Evolutionary conservation across 78 protist genomes (phyloP), one percentile per base, ranked within the genome.

Genomic region (Trichosphaerium sp.): DNA sequence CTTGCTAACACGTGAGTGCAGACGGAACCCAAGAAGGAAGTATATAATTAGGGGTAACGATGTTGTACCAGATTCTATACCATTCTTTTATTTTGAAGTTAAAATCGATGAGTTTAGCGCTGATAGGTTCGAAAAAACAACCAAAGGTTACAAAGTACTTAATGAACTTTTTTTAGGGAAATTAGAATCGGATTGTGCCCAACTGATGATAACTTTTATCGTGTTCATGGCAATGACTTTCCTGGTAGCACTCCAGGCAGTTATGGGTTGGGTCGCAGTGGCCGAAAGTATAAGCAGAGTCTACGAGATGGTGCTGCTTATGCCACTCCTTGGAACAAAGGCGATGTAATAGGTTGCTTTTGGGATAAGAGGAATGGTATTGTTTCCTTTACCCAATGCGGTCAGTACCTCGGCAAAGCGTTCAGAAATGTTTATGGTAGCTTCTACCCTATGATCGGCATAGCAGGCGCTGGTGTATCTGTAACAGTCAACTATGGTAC

Each of bases 291-390:
- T 54, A n/a, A 6, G 11, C 25, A 54, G 32, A 54, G 29, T 10
- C 11, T 35, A 54, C 43, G 10, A 10, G 32, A 54, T 7, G 65
- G 65, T 10, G 65, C 35, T 7, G 44, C 39, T 28, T 79, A 64
- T 35, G 73, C 74, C 7, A 35, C 23, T 5, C 3, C 68, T 49
- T 79, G 65, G 44, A 28, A 71, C 7, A 43, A 70, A 32, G 59
- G 62, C 40, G 85, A 79, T 71, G 35, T 79, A 1, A 28, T 79
- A 49, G 85, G 85, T 8, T 79, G 85, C 58, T 78, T 78, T 1
- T 68, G 57, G 73, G 64, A 79, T 25, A 55, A 52, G 18, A 64
- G 60, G 35, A 73, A 71, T 32, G 85, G 85, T 7, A 71, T 64
- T 15, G 42, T 79, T 2, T 79, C 66, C 44, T 79, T 65, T 32